Percentiles rank a stretch among this genome's conserved stretches.
Evolutionary conservation across 2,329 filamentous ascomycete genomes (phyloP).

Genomic region (Botryotinia convoluta): DNA sequence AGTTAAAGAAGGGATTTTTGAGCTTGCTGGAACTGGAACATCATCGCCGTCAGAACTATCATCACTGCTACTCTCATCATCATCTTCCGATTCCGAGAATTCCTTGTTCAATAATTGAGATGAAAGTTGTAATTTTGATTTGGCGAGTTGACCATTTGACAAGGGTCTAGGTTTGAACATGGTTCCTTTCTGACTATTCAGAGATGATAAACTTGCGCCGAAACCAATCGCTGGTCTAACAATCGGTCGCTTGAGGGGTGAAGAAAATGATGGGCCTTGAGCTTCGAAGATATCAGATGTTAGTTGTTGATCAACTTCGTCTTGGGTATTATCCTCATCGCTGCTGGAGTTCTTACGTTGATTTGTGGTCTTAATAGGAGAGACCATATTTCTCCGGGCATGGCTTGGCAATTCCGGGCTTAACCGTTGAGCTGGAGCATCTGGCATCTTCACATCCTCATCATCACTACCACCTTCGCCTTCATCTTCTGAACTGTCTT

Average conservation of each 20-base stretch:
- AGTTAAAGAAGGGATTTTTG: not conserved
- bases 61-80: conserved; percentile 25
- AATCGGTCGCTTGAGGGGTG: conserved; percentile 21
- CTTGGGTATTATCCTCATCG: conserved; percentile 29
- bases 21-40: not conserved
- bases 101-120: conserved; percentile 20
- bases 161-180: conserved; percentile 16
- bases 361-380: conserved; percentile 15
- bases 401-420: conserved; percentile 19
- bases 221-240: conserved; percentile 28
- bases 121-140: conserved; percentile 15
- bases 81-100: conserved; percentile 26
- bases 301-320: conserved; percentile 35
- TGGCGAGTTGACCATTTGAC: conserved; percentile 15
- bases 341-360: conserved; percentile 30
- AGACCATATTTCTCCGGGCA: conserved; percentile 13
- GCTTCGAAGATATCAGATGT: conserved; percentile 35
- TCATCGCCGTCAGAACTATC: conserved; percentile 17
- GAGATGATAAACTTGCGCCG: conserved; percentile 29
- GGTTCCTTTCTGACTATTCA: conserved; percentile 23
- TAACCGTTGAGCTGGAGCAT: conserved; percentile 19
- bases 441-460: conserved; percentile 17
- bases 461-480: conserved; percentile 10
- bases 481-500: conserved; percentile 21
- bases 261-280: conserved; percentile 8